These are phyloP conservation scores for Pleurotus eryngii DNA, from an alignment of 768 basidiomycete species.

Conservation along the genomic window DNA sequence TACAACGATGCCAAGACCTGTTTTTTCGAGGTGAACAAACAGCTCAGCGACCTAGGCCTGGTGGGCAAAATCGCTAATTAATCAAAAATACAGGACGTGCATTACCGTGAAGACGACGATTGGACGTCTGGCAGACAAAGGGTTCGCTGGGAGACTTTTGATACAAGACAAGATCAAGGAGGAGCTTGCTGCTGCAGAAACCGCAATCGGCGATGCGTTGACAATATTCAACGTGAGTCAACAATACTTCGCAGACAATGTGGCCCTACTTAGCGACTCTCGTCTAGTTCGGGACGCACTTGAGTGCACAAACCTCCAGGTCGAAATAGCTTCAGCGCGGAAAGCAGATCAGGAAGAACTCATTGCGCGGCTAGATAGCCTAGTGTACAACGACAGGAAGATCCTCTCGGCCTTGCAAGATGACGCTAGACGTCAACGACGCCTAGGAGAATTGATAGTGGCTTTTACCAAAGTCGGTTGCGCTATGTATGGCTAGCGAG, in stretches of 20 bases:
- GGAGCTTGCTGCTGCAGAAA: conserved; percentile 11
- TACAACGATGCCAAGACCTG: not conserved
- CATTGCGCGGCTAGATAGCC: conserved; percentile 10
- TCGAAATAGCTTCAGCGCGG: conserved; percentile 15
- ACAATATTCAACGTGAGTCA: conserved; percentile 13
- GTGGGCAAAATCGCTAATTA: not conserved
- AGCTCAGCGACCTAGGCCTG: not conserved
- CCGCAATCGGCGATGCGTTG: conserved; percentile 12
- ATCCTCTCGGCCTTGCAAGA: conserved; percentile 16
- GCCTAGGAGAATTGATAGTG: conserved; percentile 15
- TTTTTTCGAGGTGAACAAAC: not conserved
- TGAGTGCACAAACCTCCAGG: conserved; percentile 11
- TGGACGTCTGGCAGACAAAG: conserved; percentile 9
- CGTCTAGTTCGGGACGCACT: conserved; percentile 12
- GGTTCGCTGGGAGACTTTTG: conserved; percentile 17
- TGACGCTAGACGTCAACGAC: conserved; percentile 9
- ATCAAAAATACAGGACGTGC: conserved; percentile 11
- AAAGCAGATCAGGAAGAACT: conserved; percentile 11
- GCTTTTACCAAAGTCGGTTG: conserved; percentile 16
- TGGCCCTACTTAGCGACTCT: not conserved
- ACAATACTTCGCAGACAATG: not conserved
- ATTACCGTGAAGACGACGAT: conserved; percentile 10
- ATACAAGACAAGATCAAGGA: conserved; percentile 14
- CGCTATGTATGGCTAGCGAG: not conserved
- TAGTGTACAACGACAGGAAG: conserved; percentile 14